Conservation (phyloP, 345 rosid species). For the Rubroshorea leprosula region DNA sequence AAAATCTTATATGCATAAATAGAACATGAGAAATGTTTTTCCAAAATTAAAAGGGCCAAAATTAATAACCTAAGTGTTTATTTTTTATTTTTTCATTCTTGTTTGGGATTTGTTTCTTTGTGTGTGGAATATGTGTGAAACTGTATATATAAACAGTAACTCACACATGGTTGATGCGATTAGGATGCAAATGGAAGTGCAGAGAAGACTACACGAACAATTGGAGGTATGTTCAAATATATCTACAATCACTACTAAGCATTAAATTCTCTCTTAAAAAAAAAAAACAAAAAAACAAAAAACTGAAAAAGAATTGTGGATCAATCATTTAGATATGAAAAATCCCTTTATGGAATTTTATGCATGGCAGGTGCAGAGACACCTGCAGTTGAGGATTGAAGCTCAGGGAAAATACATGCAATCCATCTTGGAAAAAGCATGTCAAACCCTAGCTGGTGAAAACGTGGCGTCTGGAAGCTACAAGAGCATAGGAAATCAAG, state of each 20-base stretch:
- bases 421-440: constrained; percentile 87
- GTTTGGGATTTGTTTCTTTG: constrained; percentile 20
- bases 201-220: constrained; percentile 95
- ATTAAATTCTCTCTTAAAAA: too few relatives aligned
- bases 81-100: constrained; percentile 3
- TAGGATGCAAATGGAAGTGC: constrained; percentile 99
- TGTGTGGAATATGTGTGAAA: constrained; percentile 26
- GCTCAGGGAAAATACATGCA: constrained; percentile 99
- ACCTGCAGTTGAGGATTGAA: constrained; percentile 93
- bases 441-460: constrained; percentile 83
- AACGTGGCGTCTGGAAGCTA: constrained; percentile 47
- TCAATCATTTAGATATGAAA: too few relatives aligned
- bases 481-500: constrained; percentile 47
- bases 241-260: too few relatives aligned
- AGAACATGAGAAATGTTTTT: too few relatives aligned
- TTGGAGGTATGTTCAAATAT: constrained; percentile 56
- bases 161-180: constrained; percentile 47
- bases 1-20: too few relatives aligned
- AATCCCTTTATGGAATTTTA: too few relatives aligned
- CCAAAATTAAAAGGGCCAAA: neutral
- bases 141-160: constrained; percentile 29
- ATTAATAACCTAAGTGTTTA: neutral
- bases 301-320: too few relatives aligned
- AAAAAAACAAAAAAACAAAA: too few relatives aligned
- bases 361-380: constrained; percentile 76